These are phyloP conservation scores for Aspergillus calidoustus DNA, from an alignment of 2,329 filamentous ascomycete species.

Conservation along the genomic window DNA sequence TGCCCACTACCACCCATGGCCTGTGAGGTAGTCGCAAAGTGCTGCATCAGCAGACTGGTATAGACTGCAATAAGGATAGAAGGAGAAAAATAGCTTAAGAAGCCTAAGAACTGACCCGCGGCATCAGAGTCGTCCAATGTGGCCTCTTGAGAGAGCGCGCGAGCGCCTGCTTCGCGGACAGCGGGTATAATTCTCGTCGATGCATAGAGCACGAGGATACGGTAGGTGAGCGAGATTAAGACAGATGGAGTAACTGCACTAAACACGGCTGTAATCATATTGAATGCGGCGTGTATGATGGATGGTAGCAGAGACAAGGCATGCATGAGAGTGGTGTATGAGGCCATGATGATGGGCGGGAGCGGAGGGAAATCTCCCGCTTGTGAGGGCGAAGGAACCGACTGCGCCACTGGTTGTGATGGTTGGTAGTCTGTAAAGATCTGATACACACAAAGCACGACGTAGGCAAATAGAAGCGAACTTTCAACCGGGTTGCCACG, in stretches of 20 bases:
- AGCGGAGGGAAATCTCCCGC: slow-evolving; percentile 83
- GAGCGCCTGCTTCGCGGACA: slow-evolving; percentile 82
- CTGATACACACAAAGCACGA: slow-evolving; percentile 98
- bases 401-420: slow-evolving; percentile 65
- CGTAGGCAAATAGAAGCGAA: slow-evolving; percentile 92
- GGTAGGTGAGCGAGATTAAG: slow-evolving; percentile 91
- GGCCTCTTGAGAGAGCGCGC: slow-evolving; percentile 81
- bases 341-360: slow-evolving; percentile 97
- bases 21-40: slow-evolving; percentile 76
- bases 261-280: slow-evolving; percentile 86
- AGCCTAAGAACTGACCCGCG: slow-evolving; percentile 76
- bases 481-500: slow-evolving; percentile 95
- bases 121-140: slow-evolving; percentile 83
- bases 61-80: slow-evolving; percentile 95
- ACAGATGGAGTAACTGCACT: slow-evolving; percentile 95
- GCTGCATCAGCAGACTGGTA: slow-evolving; percentile 91
- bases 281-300: slow-evolving; percentile 80
- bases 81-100: slow-evolving; percentile 92
- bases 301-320: slow-evolving; percentile 81
- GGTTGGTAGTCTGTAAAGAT: slow-evolving; percentile 98
- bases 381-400: slow-evolving; percentile 59
- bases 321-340: slow-evolving; percentile 88
- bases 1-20: slow-evolving; percentile 66
- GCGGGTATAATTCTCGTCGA: slow-evolving; percentile 95
- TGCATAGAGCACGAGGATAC: slow-evolving; percentile 92